Conservation (phyloP, 2,329 filamentous ascomycete species). For the Mycocentrospora acerina region DNA sequence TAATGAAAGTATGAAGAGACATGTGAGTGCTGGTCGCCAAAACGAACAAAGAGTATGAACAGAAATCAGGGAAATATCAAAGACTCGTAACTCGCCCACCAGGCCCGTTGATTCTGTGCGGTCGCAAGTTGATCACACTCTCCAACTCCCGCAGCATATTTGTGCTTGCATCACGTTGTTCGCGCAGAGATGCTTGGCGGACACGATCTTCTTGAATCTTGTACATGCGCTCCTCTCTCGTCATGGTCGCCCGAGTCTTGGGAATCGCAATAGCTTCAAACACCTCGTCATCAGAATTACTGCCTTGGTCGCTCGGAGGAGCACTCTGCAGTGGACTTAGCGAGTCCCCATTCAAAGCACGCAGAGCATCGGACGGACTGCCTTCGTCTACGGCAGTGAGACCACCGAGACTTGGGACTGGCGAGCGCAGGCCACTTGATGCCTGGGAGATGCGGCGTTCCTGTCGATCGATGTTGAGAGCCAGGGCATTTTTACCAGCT, state of each 20-base stretch:
- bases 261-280: constrained; percentile 88
- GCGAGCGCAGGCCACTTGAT: constrained; percentile 50
- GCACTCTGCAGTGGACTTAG: constrained; percentile 46
- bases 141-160: constrained; percentile 93
- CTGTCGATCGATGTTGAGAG: constrained; percentile 78
- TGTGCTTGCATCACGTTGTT: constrained; percentile 77
- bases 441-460: constrained; percentile 61
- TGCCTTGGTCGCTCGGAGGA: constrained; percentile 51
- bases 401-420: constrained; percentile 62
- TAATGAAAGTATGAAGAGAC: no score
- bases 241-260: constrained; percentile 65
- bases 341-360: constrained; percentile 73
- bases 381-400: constrained; percentile 58
- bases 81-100: constrained; percentile 37
- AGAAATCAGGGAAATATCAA: constrained; percentile 18
- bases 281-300: constrained; percentile 69
- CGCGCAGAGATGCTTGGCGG: constrained; percentile 68
- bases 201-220: constrained; percentile 87
- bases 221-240: constrained; percentile 81
- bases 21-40: no score
- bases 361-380: constrained; percentile 67
- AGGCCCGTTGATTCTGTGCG: constrained; percentile 25
- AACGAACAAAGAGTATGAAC: no score
- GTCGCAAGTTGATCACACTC: constrained; percentile 67
- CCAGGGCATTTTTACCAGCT: constrained; percentile 74